Conservation (phyloP, 2,329 filamentous ascomycete genomes). For the Trichoderma sp. region DNA sequence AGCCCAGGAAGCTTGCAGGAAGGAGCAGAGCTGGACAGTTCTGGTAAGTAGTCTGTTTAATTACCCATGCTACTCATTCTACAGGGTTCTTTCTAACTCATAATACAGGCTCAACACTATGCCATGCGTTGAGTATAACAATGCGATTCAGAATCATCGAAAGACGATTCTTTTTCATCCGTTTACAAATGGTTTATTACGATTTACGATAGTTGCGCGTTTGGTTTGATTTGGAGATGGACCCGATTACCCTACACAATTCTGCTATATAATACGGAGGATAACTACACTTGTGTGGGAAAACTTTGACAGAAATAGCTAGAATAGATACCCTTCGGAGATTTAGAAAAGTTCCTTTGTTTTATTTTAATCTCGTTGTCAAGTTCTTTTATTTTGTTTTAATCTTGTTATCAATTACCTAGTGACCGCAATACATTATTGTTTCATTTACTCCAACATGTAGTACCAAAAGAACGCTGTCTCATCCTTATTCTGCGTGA, state of each 20-base stretch:
- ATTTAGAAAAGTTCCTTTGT: neutral
- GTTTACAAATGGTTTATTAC: neutral
- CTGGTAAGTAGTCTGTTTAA: neutral
- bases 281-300: neutral
- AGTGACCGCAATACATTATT: neutral
- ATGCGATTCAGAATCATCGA: too few relatives aligned
- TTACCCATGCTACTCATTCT: neutral
- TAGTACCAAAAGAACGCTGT: slow-evolving; percentile 24
- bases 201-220: neutral
- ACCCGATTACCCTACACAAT: neutral
- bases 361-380: neutral
- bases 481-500: slow-evolving; percentile 18
- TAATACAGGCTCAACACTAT: neutral
- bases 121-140: neutral
- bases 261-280: neutral
- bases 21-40: slow-evolving; percentile 8
- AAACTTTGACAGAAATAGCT: neutral
- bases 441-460: neutral
- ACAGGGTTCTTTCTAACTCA: neutral
- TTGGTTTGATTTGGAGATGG: neutral
- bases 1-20: neutral
- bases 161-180: neutral
- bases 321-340: slow-evolving; percentile 2
- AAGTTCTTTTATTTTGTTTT: neutral
- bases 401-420: too few relatives aligned